phyloP scores from a whole-genome alignment of 2,329 filamentous ascomycete species.

The Neoarthrinium moseri region DNA sequence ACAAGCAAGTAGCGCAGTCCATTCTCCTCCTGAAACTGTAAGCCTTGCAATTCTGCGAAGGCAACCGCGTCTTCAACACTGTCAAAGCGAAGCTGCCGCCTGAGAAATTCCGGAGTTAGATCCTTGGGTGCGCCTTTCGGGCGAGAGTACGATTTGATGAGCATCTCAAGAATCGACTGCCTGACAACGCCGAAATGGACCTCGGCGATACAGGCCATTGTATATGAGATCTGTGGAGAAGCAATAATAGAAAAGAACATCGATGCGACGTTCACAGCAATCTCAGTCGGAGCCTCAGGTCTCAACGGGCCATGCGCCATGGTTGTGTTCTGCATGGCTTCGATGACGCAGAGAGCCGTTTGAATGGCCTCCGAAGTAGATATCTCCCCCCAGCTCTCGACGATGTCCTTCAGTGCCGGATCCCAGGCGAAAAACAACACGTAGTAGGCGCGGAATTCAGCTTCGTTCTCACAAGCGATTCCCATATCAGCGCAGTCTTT shows the following conservation, averaged over 20 bases:
- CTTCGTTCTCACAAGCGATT: slow-evolving; percentile 59
- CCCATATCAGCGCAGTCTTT: slow-evolving; percentile 61
- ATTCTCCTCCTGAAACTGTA: slow-evolving; percentile 47
- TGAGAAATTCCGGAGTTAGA: slow-evolving; percentile 55
- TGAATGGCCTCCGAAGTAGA: slow-evolving; percentile 60
- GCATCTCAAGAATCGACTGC: slow-evolving; percentile 53
- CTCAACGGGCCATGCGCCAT: slow-evolving; percentile 57
- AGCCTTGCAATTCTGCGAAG: slow-evolving; percentile 59
- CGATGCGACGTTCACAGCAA: slow-evolving; percentile 47
- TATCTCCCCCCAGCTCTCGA: slow-evolving; percentile 54
- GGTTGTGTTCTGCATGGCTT: slow-evolving; percentile 58
- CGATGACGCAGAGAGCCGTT: slow-evolving; percentile 59
- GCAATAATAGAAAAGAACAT: slow-evolving; percentile 62
- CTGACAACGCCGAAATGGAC: slow-evolving; percentile 64
- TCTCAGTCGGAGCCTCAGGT: slow-evolving; percentile 44
- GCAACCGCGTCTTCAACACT: slow-evolving; percentile 63
- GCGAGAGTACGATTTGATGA: slow-evolving; percentile 55
- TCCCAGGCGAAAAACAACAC: slow-evolving; percentile 61
- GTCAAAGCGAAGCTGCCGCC: slow-evolving; percentile 64
- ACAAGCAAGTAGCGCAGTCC: slow-evolving; percentile 41
- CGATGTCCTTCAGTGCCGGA: slow-evolving; percentile 55
- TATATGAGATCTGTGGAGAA: slow-evolving; percentile 59
- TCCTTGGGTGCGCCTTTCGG: slow-evolving; percentile 59
- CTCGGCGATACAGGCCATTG: slow-evolving; percentile 68
- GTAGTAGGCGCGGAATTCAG: slow-evolving; percentile 66